phyloP scores from a whole-genome alignment of 805 yeast genomes.

The Nakazawaea ernobii region DNA sequence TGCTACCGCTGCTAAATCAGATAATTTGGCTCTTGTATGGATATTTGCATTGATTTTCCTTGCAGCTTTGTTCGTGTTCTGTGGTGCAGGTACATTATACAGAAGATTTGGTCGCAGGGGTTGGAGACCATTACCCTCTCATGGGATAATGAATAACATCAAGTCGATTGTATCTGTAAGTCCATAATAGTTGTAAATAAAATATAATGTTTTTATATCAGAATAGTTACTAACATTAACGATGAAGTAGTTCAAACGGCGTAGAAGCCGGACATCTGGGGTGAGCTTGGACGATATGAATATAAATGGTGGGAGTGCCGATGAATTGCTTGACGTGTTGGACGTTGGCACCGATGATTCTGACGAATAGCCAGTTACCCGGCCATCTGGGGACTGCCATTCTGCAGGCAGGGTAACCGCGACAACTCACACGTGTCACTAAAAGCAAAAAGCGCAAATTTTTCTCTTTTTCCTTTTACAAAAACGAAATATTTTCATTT shows the following conservation, averaged over 20 bases:
- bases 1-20: constrained; percentile 66
- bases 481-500: too few relatives aligned
- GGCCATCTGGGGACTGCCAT: too few relatives aligned
- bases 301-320: constrained; percentile 12
- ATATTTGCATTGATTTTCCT: constrained; percentile 50
- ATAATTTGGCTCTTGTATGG: constrained; percentile 60
- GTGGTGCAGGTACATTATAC: constrained; percentile 35
- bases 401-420: too few relatives aligned
- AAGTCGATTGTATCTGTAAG: constrained; percentile 8
- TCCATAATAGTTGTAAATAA: too few relatives aligned
- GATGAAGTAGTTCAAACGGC: background rate
- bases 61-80: constrained; percentile 35
- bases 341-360: constrained; percentile 12
- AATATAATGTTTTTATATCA: too few relatives aligned
- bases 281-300: constrained; percentile 13
- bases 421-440: too few relatives aligned
- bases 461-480: too few relatives aligned
- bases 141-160: constrained; percentile 8
- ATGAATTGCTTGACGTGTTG: constrained; percentile 16
- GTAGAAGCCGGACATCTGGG: background rate
- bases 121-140: constrained; percentile 27
- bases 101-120: constrained; percentile 28
- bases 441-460: too few relatives aligned
- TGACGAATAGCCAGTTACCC: too few relatives aligned
- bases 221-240: too few relatives aligned